A percentile compares a stretch with the other conserved stretches of the same genome.
Evolutionary conservation across 1,139 yeast genomes (phyloP).

Genomic region (Kurtzmaniella quercitrusa): DNA sequence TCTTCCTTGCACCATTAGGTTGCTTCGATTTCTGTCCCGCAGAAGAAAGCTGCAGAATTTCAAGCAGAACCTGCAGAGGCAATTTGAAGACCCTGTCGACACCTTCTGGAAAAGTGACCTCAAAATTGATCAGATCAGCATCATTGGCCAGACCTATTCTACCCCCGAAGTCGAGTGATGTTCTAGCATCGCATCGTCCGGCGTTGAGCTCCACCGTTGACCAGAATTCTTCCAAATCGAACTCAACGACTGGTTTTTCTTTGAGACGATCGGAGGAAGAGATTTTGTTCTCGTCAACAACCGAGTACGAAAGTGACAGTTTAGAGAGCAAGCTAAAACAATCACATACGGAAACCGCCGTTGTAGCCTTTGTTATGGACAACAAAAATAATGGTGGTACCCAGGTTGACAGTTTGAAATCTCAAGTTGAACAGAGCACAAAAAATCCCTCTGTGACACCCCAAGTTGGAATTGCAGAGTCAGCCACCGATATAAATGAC

Average conservation of each 20-base stretch:
- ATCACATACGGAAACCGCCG: background rate
- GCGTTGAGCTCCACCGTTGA: background rate
- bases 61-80: background rate
- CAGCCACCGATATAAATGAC: no score
- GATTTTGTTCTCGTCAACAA: background rate
- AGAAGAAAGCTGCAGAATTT: background rate
- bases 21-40: background rate
- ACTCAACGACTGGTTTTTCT: background rate
- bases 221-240: background rate
- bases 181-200: no score
- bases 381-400: no score
- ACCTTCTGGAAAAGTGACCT: background rate
- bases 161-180: background rate
- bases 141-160: background rate
- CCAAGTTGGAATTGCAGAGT: no score
- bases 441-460: no score
- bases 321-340: background rate
- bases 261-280: background rate
- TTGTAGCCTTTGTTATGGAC: background rate
- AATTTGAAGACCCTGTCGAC: background rate
- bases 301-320: background rate
- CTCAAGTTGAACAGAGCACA: no score
- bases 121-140: background rate
- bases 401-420: no score
- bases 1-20: background rate